phyloP scores from a whole-genome alignment of 1,284 basidiomycete species.

The Rhodotorula sp. region DNA sequence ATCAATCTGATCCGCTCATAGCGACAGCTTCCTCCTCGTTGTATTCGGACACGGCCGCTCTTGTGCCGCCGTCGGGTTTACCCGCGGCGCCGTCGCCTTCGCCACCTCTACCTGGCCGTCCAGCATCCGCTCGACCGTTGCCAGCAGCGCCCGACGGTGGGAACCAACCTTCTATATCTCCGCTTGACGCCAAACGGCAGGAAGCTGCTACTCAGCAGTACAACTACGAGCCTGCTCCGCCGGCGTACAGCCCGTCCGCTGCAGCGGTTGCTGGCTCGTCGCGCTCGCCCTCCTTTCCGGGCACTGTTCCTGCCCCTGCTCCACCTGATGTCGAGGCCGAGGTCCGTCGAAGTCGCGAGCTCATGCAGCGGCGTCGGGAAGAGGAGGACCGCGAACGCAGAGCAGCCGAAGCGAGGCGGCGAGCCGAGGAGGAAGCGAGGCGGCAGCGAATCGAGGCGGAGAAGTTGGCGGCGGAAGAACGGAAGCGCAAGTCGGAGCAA shows the following conservation, averaged over 20 bases:
- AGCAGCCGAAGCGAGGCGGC: background rate
- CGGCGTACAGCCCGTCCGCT: background rate
- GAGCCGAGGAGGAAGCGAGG: background rate
- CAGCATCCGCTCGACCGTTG: constrained; percentile 3
- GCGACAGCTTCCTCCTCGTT: background rate
- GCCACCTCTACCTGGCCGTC: background rate
- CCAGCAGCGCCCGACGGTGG: constrained; percentile 6
- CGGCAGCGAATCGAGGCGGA: background rate
- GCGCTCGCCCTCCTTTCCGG: background rate
- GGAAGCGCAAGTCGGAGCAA: constrained; percentile 4
- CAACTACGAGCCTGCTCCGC: background rate
- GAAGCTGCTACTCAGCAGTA: background rate
- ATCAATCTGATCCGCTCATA: no score
- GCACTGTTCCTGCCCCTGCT: background rate
- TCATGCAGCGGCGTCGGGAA: background rate
- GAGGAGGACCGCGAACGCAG: background rate
- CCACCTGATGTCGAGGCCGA: background rate
- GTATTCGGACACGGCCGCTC: background rate
- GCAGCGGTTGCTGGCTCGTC: background rate
- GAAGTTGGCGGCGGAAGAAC: background rate
- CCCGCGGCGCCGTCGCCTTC: background rate
- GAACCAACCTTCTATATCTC: background rate
- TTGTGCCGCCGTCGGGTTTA: background rate
- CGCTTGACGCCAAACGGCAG: background rate
- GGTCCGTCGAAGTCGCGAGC: background rate